Base-by-base conservation (phyloP, 345 rosid species). In the Xanthoceras sorbifolium region DNA sequence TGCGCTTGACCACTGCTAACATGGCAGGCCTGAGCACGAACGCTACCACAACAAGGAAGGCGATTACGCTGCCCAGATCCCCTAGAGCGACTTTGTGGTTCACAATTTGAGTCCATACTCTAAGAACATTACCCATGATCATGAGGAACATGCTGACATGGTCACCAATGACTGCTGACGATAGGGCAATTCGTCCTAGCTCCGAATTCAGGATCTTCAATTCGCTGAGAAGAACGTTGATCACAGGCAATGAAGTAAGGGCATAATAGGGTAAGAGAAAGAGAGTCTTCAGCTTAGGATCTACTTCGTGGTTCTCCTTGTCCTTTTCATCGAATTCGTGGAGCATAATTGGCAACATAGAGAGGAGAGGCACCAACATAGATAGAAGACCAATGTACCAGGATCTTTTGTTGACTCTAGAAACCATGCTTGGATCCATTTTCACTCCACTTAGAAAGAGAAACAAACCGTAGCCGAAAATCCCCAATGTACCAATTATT, bases 151-250 rank as follows among this genome's bases (percentile, higher is more conserved):
- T 1, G 32, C n/a, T 17, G 17, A 76, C 5, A n/a, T 69, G 6
- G 28, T 82, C 71, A 40, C 73, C n/a, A 5, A 76, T 71, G 4
- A 76, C 67, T 9, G 82, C 78, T 14, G 82, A 42, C 7, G 76
- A 62, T 28, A 72, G 71, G 0, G 50, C 80, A 0, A 76, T 66
- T 20, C 85, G 77, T 2, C 80, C 82, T 5, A 82, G 75, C 71
- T 82, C 85, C 0, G 82, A 64, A 60, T 82, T 82, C 31, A 67
- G 50, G 57, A 82, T 46, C 62, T 32, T 63, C 31, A 74, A 48
- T 46, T 63, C 69, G 7, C 14, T 76, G 3, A 89, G 82, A 4
- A 91, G 87, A 70, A 77, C 67, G 14, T 83, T 81, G 10, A 88
- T 78, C 42, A 86, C 89, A 0, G 90, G 82, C 48, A 82, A 83